Conservation (phyloP, 352 stramenopile genomes). For the Phytophthora sp. region DNA sequence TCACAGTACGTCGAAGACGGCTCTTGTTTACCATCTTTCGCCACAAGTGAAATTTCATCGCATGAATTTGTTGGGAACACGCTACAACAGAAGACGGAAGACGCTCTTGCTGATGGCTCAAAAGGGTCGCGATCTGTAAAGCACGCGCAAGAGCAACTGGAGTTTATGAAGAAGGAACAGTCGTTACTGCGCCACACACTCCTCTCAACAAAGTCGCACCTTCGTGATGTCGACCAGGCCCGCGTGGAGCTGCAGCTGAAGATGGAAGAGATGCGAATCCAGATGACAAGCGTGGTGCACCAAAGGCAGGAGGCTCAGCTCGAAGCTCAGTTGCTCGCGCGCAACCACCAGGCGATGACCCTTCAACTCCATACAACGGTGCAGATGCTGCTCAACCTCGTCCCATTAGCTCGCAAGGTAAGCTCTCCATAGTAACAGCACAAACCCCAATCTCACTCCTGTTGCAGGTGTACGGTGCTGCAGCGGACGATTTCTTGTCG, state of each 20-base stretch:
- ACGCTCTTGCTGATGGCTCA: constrained; percentile 36
- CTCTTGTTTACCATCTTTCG: constrained; percentile 1
- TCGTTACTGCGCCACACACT: constrained; percentile 47
- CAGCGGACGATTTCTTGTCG: constrained; percentile 69
- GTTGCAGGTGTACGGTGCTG: constrained; percentile 59
- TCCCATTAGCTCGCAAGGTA: constrained; percentile 66
- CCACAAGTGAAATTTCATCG: constrained; percentile 21
- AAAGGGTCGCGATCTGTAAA: constrained; percentile 47
- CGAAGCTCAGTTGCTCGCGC: constrained; percentile 57
- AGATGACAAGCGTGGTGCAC: constrained; percentile 46
- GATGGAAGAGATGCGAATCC: constrained; percentile 33
- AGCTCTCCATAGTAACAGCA: not conserved
- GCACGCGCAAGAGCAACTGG: constrained; percentile 63
- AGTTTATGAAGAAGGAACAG: constrained; percentile 75
- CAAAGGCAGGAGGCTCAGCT: constrained; percentile 67
- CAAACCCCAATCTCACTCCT: not conserved
- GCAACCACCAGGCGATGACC: constrained; percentile 76
- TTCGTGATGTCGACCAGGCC: constrained; percentile 56
- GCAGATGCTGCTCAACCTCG: constrained; percentile 76
- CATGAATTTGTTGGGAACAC: constrained; percentile 26
- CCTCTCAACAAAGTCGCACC: constrained; percentile 52
- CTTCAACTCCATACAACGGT: constrained; percentile 75
- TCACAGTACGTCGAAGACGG: constrained; percentile 16
- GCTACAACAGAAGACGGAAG: constrained; percentile 35
- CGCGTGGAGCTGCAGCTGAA: constrained; percentile 37